Evolutionary conservation across 2,329 filamentous ascomycete species (phyloP).

Genomic region (Hypoxylon sp.): DNA sequence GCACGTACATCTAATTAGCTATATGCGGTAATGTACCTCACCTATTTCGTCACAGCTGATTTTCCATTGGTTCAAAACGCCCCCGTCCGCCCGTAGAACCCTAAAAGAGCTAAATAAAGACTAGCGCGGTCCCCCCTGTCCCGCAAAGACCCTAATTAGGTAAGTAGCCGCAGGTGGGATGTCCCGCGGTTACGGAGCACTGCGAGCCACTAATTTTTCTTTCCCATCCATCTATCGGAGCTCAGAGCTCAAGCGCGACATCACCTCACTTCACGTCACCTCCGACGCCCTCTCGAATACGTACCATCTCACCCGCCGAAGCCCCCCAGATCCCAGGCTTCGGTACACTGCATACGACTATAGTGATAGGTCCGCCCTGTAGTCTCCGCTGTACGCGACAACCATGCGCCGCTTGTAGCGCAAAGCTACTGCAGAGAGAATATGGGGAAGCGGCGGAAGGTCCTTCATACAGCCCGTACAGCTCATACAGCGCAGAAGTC

Average conservation of each 20-base stretch:
- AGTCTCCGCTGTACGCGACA: constrained; percentile 30
- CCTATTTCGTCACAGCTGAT: constrained; percentile 10
- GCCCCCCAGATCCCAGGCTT: constrained; percentile 4
- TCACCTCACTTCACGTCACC: constrained; percentile 28
- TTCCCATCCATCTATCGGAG: not conserved
- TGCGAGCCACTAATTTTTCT: constrained; percentile 45
- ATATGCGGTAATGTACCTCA: constrained; percentile 10
- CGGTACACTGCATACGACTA: constrained; percentile 12
- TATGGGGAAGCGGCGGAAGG: constrained; percentile 62
- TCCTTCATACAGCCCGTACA: constrained; percentile 47
- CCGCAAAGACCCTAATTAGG: constrained; percentile 14
- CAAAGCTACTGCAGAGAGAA: constrained; percentile 54
- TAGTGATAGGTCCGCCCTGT: not conserved
- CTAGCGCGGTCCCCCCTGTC: constrained; percentile 35
- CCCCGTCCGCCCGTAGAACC: constrained; percentile 31
- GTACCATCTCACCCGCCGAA: constrained; percentile 14
- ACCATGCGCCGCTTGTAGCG: constrained; percentile 47
- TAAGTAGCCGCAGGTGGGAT: constrained; percentile 44
- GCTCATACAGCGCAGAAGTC: constrained; percentile 42
- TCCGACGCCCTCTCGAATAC: constrained; percentile 2
- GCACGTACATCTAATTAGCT: not conserved
- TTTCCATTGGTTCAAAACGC: constrained; percentile 29
- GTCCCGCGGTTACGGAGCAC: constrained; percentile 42
- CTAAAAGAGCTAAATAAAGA: constrained; percentile 36
- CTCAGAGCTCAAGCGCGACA: constrained; percentile 21